Conservation (phyloP, 2,329 filamentous ascomycete genomes). For the Fusarium concolor region DNA sequence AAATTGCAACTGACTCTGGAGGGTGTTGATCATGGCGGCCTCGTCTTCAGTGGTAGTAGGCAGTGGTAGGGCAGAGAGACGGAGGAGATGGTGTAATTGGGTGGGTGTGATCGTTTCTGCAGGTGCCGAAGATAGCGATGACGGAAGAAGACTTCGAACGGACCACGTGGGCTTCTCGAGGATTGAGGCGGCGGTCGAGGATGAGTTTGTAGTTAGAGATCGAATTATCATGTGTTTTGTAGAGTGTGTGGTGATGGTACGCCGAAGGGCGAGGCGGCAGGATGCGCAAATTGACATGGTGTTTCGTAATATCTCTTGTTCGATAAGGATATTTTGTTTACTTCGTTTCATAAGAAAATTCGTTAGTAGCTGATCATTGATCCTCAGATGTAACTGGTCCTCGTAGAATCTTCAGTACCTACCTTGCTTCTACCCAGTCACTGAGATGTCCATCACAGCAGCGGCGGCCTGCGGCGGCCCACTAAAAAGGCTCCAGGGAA, state of each 20-base stretch:
- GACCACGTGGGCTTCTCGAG: slow-evolving; percentile 86
- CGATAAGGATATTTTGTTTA: not conserved
- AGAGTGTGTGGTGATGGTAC: slow-evolving; percentile 21
- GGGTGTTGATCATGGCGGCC: slow-evolving; percentile 75
- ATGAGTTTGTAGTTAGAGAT: slow-evolving; percentile 19
- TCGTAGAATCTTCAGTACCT: slow-evolving; percentile 20
- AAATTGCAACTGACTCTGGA: slow-evolving; percentile 88
- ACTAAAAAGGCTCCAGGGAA: slow-evolving; percentile 12
- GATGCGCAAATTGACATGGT: slow-evolving; percentile 49
- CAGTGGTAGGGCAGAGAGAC: slow-evolving; percentile 85
- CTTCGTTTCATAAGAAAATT: not conserved
- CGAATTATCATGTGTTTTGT: slow-evolving; percentile 9
- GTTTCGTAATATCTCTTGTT: not conserved
- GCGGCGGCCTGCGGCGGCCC: slow-evolving; percentile 12
- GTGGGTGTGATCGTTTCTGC: slow-evolving; percentile 67
- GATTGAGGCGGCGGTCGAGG: slow-evolving; percentile 53
- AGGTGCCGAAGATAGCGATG: slow-evolving; percentile 45
- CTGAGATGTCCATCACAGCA: slow-evolving; percentile 1
- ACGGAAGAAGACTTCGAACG: slow-evolving; percentile 76
- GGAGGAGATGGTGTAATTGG: slow-evolving; percentile 85
- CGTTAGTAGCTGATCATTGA: not conserved
- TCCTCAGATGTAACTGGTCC: not conserved
- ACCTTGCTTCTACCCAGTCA: not conserved
- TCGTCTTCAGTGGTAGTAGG: slow-evolving; percentile 74
- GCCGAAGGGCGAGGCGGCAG: slow-evolving; percentile 48